Conservation (phyloP, 2,329 filamentous ascomycete genomes). For the Ceratocystis destructans region DNA sequence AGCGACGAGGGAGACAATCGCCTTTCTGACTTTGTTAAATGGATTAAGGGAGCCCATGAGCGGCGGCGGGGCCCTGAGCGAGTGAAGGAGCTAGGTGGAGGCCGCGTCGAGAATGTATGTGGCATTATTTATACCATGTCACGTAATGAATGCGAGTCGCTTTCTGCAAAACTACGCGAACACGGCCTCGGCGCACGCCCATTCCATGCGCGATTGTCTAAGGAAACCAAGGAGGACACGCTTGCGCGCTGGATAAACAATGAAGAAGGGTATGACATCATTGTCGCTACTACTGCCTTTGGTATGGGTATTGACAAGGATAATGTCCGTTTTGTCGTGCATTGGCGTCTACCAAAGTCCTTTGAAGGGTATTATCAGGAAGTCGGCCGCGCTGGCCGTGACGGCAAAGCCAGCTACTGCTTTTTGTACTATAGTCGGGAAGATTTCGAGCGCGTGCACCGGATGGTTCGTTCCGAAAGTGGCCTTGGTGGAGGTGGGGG, state of each 20-base stretch:
- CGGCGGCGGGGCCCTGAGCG: constrained; percentile 50
- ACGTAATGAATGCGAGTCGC: constrained; percentile 57
- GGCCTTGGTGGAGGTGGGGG: not conserved
- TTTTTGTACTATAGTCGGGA: constrained; percentile 85
- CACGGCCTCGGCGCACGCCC: constrained; percentile 61
- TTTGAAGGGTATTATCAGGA: constrained; percentile 97
- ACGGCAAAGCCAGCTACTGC: constrained; percentile 74
- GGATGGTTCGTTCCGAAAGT: constrained; percentile 31
- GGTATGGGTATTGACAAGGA: constrained; percentile 98
- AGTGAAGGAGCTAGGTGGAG: constrained; percentile 43
- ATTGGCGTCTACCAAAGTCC: constrained; percentile 86
- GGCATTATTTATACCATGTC: constrained; percentile 72
- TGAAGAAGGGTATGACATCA: constrained; percentile 67
- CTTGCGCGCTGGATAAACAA: constrained; percentile 60
- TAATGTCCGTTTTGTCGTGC: constrained; percentile 84
- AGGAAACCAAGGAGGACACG: constrained; percentile 56
- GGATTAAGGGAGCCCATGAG: constrained; percentile 60
- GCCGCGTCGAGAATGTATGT: constrained; percentile 50
- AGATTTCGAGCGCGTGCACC: constrained; percentile 62
- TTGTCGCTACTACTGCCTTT: constrained; percentile 90
- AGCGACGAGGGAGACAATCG: constrained; percentile 59
- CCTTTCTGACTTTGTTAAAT: constrained; percentile 59
- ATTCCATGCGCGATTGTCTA: constrained; percentile 56
- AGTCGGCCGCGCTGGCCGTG: constrained; percentile 77
- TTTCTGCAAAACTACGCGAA: constrained; percentile 50